These are phyloP conservation scores for Mallotus nudiflorus DNA, from an alignment of 345 rosid genomes.

Conservation along the genomic window DNA sequence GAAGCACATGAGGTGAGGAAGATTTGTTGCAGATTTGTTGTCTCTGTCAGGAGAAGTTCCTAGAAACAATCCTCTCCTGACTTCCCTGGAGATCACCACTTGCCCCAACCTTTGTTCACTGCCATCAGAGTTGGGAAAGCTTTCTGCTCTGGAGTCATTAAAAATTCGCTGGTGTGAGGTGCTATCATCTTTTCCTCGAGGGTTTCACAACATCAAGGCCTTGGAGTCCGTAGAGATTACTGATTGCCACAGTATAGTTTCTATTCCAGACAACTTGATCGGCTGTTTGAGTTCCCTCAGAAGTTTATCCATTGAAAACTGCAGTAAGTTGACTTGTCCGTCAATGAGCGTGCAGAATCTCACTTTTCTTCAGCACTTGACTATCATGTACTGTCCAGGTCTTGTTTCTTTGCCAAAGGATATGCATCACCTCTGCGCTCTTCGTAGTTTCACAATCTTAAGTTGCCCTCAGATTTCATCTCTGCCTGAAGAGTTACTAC, in stretches of 20 bases:
- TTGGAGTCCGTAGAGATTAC: conserved; percentile 22
- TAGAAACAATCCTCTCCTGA: conserved; percentile 9
- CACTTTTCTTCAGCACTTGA: conserved; percentile 16
- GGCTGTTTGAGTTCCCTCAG: conserved; percentile 15
- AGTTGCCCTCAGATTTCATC: conserved; percentile 8
- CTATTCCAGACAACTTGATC: conserved; percentile 9
- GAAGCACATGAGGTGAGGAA: not conserved
- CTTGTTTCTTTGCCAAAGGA: conserved; percentile 12
- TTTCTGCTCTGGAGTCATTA: conserved; percentile 4
- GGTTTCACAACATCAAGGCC: conserved; percentile 12
- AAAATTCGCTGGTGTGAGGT: conserved; percentile 15
- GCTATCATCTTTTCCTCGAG: conserved; percentile 15
- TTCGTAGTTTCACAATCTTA: conserved; percentile 3
- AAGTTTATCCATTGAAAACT: conserved; percentile 17
- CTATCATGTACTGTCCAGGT: conserved; percentile 17
- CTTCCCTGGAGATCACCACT: conserved; percentile 6
- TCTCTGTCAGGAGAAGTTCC: conserved; percentile 3
- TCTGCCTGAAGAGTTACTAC: conserved; percentile 11
- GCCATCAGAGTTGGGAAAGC: not conserved
- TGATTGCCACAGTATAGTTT: conserved; percentile 11
- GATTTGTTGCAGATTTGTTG: not conserved
- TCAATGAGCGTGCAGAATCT: not conserved
- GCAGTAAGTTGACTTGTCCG: not conserved
- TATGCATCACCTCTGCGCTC: not conserved
- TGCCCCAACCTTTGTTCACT: conserved; percentile 2